Base-by-base conservation (phyloP, 1,284 basidiomycete species). In the Phellopilus nigrolimitatus region DNA sequence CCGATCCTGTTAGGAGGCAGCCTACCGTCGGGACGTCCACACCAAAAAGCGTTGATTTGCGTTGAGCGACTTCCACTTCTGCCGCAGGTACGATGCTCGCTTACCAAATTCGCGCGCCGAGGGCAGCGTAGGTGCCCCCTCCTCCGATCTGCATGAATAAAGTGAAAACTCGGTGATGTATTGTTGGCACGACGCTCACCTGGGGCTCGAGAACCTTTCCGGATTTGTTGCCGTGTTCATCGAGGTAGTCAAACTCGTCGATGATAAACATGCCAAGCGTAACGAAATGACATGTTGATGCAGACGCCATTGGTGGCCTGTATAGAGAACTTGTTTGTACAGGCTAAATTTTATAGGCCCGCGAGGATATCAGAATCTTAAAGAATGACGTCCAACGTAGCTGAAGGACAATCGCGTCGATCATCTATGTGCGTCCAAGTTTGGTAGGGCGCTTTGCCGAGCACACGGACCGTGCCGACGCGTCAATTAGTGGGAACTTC, bases 261-360 rank as follows among this genome's bases (percentile, higher is more conserved):
- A 95, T 81, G 58, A 95, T 93, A 69, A 94, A 92, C 82, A 92
- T 84, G n/a, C 91, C 92, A 19, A 89, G 68, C 36, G 83, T 80
- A 13, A 78, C 78, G 53, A 89, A 81, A 21, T 65, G 58, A 34
- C 40, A 47, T 28, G 28, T 13, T 19, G 31, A 24, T 9, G 34
- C 30, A 19, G 49, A 37, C 10, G 33, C 28, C 34, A 37, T 37
- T 3, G 7, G n/a, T 2, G 34, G 10, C 15, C 34, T 17, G 2
- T 12, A 6, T 33, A 33, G 31, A 33, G 40, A n/a, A 3, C 8
- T 38, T 22, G n/a, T 25, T 12, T 4, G 37, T 34, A 8, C 22
- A 13, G 19, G 19, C 45, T 13, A 24, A 39, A 25, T n/a, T 34
- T 34, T n/a, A n/a, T n/a, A n/a, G n/a, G n/a, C n/a, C n/a, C n/a